Conservation (phyloP, 441 rosid genomes). For the Euphorbia schlechtendalii region DNA sequence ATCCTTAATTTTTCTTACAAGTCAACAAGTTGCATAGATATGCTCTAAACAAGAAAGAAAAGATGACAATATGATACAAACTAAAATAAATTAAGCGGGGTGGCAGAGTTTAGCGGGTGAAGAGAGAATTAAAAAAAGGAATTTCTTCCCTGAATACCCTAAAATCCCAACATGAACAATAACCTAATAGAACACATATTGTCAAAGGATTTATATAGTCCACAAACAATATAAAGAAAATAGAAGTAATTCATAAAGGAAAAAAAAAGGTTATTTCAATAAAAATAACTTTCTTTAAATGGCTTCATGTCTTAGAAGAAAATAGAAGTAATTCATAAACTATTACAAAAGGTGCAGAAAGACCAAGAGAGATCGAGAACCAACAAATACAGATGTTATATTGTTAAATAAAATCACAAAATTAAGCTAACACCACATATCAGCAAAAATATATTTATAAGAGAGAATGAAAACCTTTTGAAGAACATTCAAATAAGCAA, state of each 20-base stretch:
- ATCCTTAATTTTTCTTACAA: too few relatives aligned
- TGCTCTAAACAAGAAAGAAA: not conserved
- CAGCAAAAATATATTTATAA: not conserved
- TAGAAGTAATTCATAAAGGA: too few relatives aligned
- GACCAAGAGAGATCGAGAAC: not conserved
- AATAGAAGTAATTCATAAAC: not conserved
- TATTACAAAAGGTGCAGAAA: not conserved
- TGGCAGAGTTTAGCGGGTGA: not conserved
- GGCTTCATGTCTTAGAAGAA: not conserved
- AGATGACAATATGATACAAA: not conserved
- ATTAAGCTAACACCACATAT: not conserved
- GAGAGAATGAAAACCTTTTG: constrained; percentile 58
- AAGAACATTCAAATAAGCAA: constrained; percentile 92
- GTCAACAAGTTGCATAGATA: not conserved
- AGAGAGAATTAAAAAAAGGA: not conserved
- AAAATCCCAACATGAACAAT: not conserved
- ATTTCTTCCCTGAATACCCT: not conserved
- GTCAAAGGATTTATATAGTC: not conserved
- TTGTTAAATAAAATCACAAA: not conserved
- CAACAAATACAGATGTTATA: not conserved
- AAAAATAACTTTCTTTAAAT: not conserved
- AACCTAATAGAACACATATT: not conserved
- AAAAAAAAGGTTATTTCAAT: not conserved
- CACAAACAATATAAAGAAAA: not conserved
- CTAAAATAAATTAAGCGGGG: not conserved